Evolutionary conservation across 2,329 filamentous ascomycete species (phyloP), one percentile per base, ranked within the genome.

Genomic region (Fusarium sp.): DNA sequence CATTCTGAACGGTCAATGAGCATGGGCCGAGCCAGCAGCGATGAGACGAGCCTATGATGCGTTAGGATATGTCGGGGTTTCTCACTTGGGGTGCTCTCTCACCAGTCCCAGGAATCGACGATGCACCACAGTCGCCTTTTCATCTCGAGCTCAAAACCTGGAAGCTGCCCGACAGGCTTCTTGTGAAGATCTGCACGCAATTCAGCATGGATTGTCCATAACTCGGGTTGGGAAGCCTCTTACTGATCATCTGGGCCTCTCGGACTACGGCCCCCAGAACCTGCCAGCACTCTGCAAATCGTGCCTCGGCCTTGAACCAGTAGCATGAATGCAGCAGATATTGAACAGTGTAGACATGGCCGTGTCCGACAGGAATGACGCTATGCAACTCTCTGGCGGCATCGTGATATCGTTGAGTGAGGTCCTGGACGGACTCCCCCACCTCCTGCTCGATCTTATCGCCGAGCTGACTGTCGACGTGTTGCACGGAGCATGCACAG

Each of bases 31-130:
- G 56, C 56, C 1, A 59, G 29, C 0, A 59, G 36, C 4, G 41
- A 48, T 6, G 48, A 60, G 2, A 59, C 56, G 4, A 59, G 55
- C 56, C 55, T 59, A 14, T 1, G 5, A 0, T 5, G 4, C 14
- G n/a, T 59, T 1, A 59, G 42, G 2, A 36, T 15, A 1, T 1
- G 4, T 1, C 1, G 2, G 2, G 6, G 13, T 2, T 11, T 1
- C 2, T 3, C 1, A 9, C 3, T 9, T 1, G 0, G 15, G 5
- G 17, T 1, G 1, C 9, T 1, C 4, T 3, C 49, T 31, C 19
- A 59, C 56, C 56, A 59, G 29, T 59, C 56, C 56, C 56, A 59
- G 1, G 56, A 59, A 38, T 59, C 56, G 2, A 59, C 55, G 6
- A 59, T 54, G 7, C 56, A 59, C 56, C 56, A 59, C 1, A 59